Evolutionary conservation across 306 rosid genomes (phyloP), one percentile per base, ranked within the genome.

Genomic region (Pueraria montana): DNA sequence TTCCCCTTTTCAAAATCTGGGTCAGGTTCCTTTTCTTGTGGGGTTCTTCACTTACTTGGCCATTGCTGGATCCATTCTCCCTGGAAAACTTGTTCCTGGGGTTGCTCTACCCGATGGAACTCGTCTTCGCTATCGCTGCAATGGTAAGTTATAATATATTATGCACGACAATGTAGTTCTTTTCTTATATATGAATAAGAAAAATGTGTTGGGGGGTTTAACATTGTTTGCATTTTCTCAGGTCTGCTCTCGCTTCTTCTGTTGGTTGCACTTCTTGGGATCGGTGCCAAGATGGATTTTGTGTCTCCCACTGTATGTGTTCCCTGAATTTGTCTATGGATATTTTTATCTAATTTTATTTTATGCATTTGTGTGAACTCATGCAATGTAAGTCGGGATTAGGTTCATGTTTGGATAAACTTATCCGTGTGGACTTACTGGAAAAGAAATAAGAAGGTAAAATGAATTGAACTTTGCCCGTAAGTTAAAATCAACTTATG

Each of bases 111-210:
- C 84, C 0, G 99, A 96, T 71, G 87, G 89, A 8, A 78, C 94
- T 71, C 97, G 94, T 74, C 93, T 96, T 68, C 91, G 86, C 13
- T 94, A 96, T 86, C 93, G 94, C 63, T 94, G 99, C 97, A 96
- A 94, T 87, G 98, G 98, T 96, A 7, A 36, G 79, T 87, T 74
- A 24, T 56, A 64, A 38, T 42, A 52, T 59, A 30, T 5, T 2
- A 6, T 13, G 8, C 68, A 7, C 27, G 11, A 10, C 43, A 68
- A 23, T 64, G 53, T 63, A 23, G 16, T 62, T 43, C 4, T 26
- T 56, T 55, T 53, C 20, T 74, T 32, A 10, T 34, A 5, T n/a
- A n/a, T 64, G n/a, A 6, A 32, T 64, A 9, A 9, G 3, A 64
- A 64, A 32, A 65, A 36, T 74, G 24, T 66, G 32, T 43, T 76